phyloP scores from a whole-genome alignment of 345 rosid species.

The thale cress (Arabidopsis thaliana) region DNA sequence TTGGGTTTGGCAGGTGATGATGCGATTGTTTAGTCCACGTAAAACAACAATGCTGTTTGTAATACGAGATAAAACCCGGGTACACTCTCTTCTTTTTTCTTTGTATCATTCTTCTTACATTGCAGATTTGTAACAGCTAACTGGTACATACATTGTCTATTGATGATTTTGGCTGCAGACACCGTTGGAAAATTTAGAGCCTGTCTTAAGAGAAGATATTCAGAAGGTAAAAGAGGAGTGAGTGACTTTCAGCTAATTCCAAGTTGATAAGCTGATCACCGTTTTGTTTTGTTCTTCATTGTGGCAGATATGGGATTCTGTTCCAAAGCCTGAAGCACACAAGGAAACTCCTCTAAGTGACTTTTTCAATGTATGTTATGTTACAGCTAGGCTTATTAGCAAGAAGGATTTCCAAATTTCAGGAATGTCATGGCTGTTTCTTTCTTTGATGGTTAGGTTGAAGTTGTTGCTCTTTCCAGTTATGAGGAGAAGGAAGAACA shows the following conservation, averaged over 20 bases:
- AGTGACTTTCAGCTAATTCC: slow-evolving; percentile 18
- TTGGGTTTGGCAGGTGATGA: slow-evolving; percentile 75
- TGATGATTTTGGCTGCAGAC: slow-evolving; percentile 57
- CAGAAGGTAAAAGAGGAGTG: slow-evolving; percentile 66
- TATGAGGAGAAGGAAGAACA: slow-evolving; percentile 96
- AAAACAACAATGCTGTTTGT: slow-evolving; percentile 96
- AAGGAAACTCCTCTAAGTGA: slow-evolving; percentile 87
- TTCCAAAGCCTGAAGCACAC: slow-evolving; percentile 92
- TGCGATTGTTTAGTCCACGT: slow-evolving; percentile 96
- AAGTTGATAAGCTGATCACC: slow-evolving; percentile 20
- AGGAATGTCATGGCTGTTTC: slow-evolving; percentile 22
- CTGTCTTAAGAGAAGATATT: slow-evolving; percentile 90
- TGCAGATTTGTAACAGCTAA: slow-evolving; percentile 24
- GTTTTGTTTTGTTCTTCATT: slow-evolving; percentile 20
- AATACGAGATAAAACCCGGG: slow-evolving; percentile 96
- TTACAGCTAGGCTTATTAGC: slow-evolving; percentile 16
- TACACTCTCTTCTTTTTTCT: slow-evolving; percentile 39
- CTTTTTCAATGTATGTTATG: slow-evolving; percentile 75
- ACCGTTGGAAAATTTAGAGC: slow-evolving; percentile 90
- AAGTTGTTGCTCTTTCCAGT: slow-evolving; percentile 96
- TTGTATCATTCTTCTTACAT: slow-evolving; percentile 1
- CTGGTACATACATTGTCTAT: slow-evolving; percentile 11
- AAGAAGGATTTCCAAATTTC: slow-evolving; percentile 12
- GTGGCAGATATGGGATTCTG: slow-evolving; percentile 93
- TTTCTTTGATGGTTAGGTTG: slow-evolving; percentile 62